Conservation (phyloP, 208 protist genomes). For the Phytomonas francai region DNA sequence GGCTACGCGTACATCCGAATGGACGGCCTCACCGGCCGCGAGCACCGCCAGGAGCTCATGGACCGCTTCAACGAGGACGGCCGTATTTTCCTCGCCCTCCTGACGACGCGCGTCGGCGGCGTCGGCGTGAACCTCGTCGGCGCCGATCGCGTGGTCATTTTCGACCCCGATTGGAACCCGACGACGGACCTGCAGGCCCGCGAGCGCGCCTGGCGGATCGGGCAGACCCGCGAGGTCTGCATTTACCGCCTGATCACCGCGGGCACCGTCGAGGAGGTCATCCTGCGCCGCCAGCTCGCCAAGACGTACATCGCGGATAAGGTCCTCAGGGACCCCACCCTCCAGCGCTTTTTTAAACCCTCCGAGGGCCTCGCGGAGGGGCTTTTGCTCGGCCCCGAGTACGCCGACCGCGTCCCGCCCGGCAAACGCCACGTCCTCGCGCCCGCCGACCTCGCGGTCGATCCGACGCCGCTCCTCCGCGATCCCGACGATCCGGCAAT, state of each 20-base stretch:
- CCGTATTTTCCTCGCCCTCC: conserved; percentile 91
- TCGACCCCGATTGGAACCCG: conserved; percentile 98
- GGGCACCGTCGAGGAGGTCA: conserved; percentile 98
- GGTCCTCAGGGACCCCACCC: conserved; percentile 93
- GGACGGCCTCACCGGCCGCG: conserved; percentile 91
- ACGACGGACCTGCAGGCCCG: conserved; percentile 86
- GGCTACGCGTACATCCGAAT: conserved; percentile 90
- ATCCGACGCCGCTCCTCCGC: conserved; percentile 1
- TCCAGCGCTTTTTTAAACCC: conserved; percentile 92
- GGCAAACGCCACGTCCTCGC: conserved; percentile 52
- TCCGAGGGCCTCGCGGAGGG: conserved; percentile 84
- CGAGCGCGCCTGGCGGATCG: conserved; percentile 95
- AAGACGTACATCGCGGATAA: conserved; percentile 94
- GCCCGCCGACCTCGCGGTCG: conserved; percentile 22
- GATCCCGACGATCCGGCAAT: conserved; percentile 1
- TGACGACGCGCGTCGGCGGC: conserved; percentile 96
- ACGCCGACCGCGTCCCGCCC: conserved; percentile 43
- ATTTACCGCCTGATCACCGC: conserved; percentile 96
- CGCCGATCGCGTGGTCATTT: conserved; percentile 97
- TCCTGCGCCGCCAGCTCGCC: conserved; percentile 95
- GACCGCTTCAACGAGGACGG: conserved; percentile 93
- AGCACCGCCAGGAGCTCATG: conserved; percentile 84
- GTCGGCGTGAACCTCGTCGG: conserved; percentile 98
- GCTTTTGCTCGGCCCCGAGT: conserved; percentile 85
- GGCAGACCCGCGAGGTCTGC: conserved; percentile 92